Evolutionary conservation across 2,329 filamentous ascomycete genomes (phyloP).

Genomic region (Sporothrix curviconia): DNA sequence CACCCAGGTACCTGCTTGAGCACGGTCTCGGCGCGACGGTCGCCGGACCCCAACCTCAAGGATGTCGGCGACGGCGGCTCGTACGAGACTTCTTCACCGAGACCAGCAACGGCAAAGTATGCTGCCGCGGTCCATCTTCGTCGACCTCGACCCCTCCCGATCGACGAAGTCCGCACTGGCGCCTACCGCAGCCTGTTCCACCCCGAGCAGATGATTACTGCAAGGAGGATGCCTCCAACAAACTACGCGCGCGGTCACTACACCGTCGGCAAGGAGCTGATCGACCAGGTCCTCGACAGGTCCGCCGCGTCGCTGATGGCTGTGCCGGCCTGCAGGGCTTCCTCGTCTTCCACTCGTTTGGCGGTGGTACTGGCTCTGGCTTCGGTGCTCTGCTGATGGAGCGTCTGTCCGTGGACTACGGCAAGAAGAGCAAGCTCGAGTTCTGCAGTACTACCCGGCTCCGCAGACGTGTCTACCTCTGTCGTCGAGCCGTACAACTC

Average conservation of each 20-base stretch:
- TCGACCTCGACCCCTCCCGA: slow-evolving; percentile 68
- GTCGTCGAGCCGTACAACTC: slow-evolving; percentile 71
- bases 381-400: slow-evolving; percentile 67
- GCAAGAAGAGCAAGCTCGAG: slow-evolving; percentile 72
- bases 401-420: slow-evolving; percentile 66
- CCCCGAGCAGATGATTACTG: slow-evolving; percentile 64
- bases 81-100: slow-evolving; percentile 68
- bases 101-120: slow-evolving; percentile 64
- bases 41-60: slow-evolving; percentile 54
- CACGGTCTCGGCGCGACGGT: slow-evolving; percentile 62
- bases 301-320: slow-evolving; percentile 67
- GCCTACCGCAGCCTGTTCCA: slow-evolving; percentile 64
- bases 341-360: slow-evolving; percentile 69
- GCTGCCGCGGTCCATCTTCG: slow-evolving; percentile 66
- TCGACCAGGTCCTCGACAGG: slow-evolving; percentile 64
- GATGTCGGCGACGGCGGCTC: slow-evolving; percentile 57
- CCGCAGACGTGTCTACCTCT: slow-evolving; percentile 62
- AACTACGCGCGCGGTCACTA: slow-evolving; percentile 72
- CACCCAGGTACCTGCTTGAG: slow-evolving; percentile 62
- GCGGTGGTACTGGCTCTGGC: slow-evolving; percentile 65
- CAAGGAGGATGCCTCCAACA: slow-evolving; percentile 73
- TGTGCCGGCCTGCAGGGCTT: slow-evolving; percentile 67
- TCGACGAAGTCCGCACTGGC: slow-evolving; percentile 67
- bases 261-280: slow-evolving; percentile 71
- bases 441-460: slow-evolving; percentile 66